A percentile compares a stretch with the other conserved stretches of the same genome.
phyloP scores from a whole-genome alignment of 2,329 filamentous ascomycete genomes.

The Fusarium odoratissimum region DNA sequence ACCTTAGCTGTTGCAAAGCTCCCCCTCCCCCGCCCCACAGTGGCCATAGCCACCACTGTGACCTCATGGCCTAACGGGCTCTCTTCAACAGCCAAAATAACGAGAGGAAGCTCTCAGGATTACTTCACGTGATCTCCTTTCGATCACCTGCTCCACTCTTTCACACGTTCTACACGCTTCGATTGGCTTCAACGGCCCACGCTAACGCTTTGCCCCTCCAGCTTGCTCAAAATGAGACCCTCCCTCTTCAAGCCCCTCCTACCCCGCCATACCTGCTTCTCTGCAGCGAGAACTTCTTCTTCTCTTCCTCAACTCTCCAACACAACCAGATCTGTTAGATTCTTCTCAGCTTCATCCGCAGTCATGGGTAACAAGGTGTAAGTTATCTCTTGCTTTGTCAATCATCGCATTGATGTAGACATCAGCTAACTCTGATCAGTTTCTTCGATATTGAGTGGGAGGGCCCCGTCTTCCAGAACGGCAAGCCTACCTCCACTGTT shows the following conservation, averaged over 20 bases:
- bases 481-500: conserved; percentile 63
- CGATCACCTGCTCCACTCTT: conserved; percentile 26
- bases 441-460: conserved; percentile 81
- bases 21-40: conserved; percentile 28
- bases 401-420: conserved; percentile 20
- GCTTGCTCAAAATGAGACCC: conserved; percentile 58
- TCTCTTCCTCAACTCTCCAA: conserved; percentile 56
- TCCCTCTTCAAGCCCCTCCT: conserved; percentile 59
- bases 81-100: conserved; percentile 16
- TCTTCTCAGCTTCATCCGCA: conserved; percentile 67
- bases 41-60: conserved; percentile 38
- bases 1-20: conserved; percentile 32
- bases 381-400: conserved; percentile 50
- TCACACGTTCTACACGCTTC: conserved; percentile 4
- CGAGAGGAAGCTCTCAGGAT: conserved; percentile 31
- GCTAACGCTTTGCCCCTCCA: conserved; percentile 57
- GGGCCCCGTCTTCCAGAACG: conserved; percentile 75
- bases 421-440: conserved; percentile 52
- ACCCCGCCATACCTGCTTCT: conserved; percentile 58
- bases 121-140: conserved; percentile 47
- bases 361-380: conserved; percentile 80
- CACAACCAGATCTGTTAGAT: conserved; percentile 54
- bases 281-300: conserved; percentile 56
- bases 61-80: conserved; percentile 41
- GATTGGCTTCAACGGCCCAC: conserved; percentile 46